phyloP scores from a whole-genome alignment of 768 basidiomycete genomes.

The Serendipita sp. region DNA sequence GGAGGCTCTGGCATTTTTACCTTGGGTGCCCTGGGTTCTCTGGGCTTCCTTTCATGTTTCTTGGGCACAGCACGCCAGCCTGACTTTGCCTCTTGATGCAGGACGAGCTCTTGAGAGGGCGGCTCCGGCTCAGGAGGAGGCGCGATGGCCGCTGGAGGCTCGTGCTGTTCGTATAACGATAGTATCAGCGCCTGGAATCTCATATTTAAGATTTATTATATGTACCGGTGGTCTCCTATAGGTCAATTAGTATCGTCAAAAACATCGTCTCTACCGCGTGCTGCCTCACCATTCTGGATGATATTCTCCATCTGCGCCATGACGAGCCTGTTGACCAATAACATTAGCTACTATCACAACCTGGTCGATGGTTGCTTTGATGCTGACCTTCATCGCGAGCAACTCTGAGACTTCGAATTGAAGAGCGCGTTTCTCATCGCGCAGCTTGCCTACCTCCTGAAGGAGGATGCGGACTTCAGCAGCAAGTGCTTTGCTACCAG shows the following conservation, averaged over 20 bases:
- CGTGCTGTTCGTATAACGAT: background rate
- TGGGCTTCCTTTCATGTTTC: constrained; percentile 1
- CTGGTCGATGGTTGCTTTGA: background rate
- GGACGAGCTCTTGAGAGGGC: constrained; percentile 2
- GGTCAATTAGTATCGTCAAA: constrained; percentile 1
- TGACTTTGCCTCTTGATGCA: constrained; percentile 10
- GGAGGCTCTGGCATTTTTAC: constrained; percentile 8
- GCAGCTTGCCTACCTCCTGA: constrained; percentile 42
- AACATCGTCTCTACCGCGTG: background rate
- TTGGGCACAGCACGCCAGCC: constrained; percentile 11
- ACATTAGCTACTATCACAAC: background rate
- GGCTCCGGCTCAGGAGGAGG: constrained; percentile 9
- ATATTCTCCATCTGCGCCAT: constrained; percentile 13
- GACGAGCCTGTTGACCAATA: constrained; percentile 10
- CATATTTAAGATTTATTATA: background rate
- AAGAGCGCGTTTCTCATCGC: constrained; percentile 40
- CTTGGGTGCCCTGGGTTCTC: constrained; percentile 7
- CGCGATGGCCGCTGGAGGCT: constrained; percentile 3
- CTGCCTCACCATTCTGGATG: constrained; percentile 5
- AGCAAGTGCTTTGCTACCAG: constrained; percentile 39
- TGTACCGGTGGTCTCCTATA: constrained; percentile 1
- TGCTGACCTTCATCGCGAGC: constrained; percentile 19
- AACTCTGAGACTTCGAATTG: constrained; percentile 20
- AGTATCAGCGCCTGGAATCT: background rate
- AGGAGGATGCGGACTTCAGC: constrained; percentile 45